Evolutionary conservation across 2,329 filamentous ascomycete genomes (phyloP).

Genomic region (Beauveria pseudobassiana): DNA sequence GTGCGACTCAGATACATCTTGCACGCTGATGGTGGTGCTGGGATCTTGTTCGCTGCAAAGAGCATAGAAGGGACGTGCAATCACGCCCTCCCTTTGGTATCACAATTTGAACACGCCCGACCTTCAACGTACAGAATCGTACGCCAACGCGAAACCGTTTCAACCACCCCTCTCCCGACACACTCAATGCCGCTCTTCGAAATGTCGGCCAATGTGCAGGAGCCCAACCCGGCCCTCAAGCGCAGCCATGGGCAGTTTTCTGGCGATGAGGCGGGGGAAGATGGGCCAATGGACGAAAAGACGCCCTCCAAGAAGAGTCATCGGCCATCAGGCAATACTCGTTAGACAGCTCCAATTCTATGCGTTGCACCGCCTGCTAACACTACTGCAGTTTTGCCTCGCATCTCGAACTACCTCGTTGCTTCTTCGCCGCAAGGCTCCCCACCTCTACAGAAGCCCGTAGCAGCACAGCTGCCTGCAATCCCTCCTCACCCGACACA

Average conservation of each 20-base stretch:
- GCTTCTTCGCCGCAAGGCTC: slow-evolving; percentile 24
- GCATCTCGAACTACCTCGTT: slow-evolving; percentile 17
- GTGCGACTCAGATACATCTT: background rate
- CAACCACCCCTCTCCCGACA: background rate
- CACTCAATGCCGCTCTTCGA: slow-evolving; percentile 39
- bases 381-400: slow-evolving; percentile 18
- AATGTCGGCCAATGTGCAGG: slow-evolving; percentile 41
- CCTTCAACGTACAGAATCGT: no score
- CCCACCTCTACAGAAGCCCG: slow-evolving; percentile 34
- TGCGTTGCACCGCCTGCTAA: background rate
- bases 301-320: slow-evolving; percentile 12
- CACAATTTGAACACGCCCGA: background rate
- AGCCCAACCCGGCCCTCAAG: slow-evolving; percentile 35
- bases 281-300: slow-evolving; percentile 17
- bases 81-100: background rate
- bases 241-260: slow-evolving; percentile 39
- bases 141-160: no score
- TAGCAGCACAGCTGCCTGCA: slow-evolving; percentile 31
- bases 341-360: slow-evolving; percentile 15
- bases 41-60: background rate
- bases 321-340: slow-evolving; percentile 16
- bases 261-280: slow-evolving; percentile 23
- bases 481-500: slow-evolving; percentile 29
- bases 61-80: background rate
- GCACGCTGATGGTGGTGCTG: background rate